These are phyloP conservation scores for Neopestalotiopsis sp. DNA, from an alignment of 2,329 filamentous ascomycete species.

Conservation along the genomic window DNA sequence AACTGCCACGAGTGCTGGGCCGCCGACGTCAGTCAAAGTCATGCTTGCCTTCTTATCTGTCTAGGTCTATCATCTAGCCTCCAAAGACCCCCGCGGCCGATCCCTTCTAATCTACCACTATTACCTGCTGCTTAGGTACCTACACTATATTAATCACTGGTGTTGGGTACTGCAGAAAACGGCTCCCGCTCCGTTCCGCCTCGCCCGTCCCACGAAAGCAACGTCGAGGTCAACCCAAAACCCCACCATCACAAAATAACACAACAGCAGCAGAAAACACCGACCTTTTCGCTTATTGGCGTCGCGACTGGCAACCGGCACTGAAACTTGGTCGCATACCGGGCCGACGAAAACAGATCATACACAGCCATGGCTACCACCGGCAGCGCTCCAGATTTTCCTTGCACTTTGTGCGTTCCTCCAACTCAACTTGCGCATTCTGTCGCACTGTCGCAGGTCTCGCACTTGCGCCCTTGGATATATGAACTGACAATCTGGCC, in stretches of 20 bases:
- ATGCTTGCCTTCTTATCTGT: neutral
- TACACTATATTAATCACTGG: neutral
- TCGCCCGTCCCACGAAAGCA: neutral
- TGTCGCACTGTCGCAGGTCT: constrained; percentile 24
- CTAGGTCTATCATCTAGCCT: neutral
- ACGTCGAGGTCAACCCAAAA: constrained; percentile 1
- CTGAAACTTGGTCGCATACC: neutral
- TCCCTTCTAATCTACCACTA: neutral
- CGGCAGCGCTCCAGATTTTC: constrained; percentile 55
- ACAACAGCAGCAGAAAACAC: neutral
- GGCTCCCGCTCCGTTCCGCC: constrained; percentile 5
- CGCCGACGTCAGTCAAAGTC: neutral
- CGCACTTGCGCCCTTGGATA: neutral
- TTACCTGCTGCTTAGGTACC: neutral
- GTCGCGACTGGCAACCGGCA: constrained; percentile 15
- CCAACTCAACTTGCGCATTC: constrained; percentile 12
- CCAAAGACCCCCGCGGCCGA: neutral
- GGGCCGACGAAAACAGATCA: constrained; percentile 12
- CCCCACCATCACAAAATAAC: constrained; percentile 3
- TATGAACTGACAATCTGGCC: constrained; percentile 25
- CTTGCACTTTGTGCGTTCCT: constrained; percentile 65
- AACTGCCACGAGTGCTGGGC: neutral
- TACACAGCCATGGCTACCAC: constrained; percentile 43
- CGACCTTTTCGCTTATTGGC: neutral
- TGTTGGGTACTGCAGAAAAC: too few species aligned